These are phyloP conservation scores for Oropetium thomaeum DNA, from an alignment of 176 grass and related monocot species.

Conservation along the genomic window DNA sequence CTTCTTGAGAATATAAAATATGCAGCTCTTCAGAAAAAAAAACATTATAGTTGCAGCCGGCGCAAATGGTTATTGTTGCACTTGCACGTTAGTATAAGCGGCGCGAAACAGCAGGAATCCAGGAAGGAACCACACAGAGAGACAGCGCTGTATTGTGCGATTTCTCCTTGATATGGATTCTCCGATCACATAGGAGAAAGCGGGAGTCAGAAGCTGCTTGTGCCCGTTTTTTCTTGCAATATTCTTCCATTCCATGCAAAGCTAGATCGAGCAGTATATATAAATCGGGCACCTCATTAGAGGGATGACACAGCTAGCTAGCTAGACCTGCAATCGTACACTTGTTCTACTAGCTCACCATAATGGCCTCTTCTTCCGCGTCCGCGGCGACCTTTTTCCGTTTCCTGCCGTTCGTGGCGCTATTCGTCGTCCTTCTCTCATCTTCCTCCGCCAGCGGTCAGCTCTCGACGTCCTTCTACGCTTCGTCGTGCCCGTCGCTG, in stretches of 20 bases:
- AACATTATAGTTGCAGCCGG: too few relatives aligned
- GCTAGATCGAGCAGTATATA: neutral
- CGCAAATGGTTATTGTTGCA: neutral
- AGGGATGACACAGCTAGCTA: neutral
- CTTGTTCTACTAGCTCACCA: neutral
- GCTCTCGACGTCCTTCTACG: slow-evolving; percentile 33
- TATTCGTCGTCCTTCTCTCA: neutral
- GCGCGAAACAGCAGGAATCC: neutral
- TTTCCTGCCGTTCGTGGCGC: neutral
- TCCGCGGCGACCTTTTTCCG: too few relatives aligned
- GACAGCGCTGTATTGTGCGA: neutral
- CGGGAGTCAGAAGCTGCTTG: neutral
- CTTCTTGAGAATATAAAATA: too few relatives aligned
- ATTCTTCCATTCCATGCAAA: neutral
- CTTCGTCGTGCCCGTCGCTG: slow-evolving; percentile 17
- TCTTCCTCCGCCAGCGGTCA: slow-evolving; percentile 3
- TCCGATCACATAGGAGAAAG: neutral
- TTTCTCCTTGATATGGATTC: neutral
- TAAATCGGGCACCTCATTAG: neutral
- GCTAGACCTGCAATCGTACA: neutral
- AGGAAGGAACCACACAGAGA: neutral
- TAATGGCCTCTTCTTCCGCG: neutral
- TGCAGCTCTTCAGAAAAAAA: too few relatives aligned
- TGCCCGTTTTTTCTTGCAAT: neutral
- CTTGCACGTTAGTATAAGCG: neutral